Percentiles rank a stretch among this genome's conserved stretches.
These are phyloP conservation scores for Pterocarpus santalinus DNA, from an alignment of 306 rosid species.

Conservation along the genomic window DNA sequence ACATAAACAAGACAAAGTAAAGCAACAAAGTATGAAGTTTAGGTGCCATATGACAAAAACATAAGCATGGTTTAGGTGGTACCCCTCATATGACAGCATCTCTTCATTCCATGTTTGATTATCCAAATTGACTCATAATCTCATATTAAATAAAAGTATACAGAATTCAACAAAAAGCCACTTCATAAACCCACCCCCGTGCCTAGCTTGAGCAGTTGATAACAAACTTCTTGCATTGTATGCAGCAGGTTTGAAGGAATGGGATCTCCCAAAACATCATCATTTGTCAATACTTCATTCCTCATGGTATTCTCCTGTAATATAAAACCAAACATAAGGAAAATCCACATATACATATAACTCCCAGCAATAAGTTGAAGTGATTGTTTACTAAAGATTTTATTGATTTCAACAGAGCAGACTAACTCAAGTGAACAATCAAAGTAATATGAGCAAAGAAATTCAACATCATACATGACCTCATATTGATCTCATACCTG, in stretches of 20 bases:
- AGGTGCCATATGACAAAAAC: not conserved
- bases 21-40: not conserved
- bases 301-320: slow-evolving; percentile 67
- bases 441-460: slow-evolving; percentile 28
- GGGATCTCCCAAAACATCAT: slow-evolving; percentile 94
- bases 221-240: slow-evolving; percentile 76
- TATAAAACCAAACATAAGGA: slow-evolving; percentile 45
- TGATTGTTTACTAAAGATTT: slow-evolving; percentile 2
- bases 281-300: slow-evolving; percentile 73
- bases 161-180: slow-evolving; percentile 34
- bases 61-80: not conserved
- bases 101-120: not conserved
- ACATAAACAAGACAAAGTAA: slow-evolving; percentile 4
- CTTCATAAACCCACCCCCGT: slow-evolving; percentile 64
- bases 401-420: slow-evolving; percentile 25
- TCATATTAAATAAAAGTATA: slow-evolving; percentile 24
- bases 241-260: slow-evolving; percentile 84
- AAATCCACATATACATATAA: slow-evolving; percentile 24
- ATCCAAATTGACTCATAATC: slow-evolving; percentile 6
- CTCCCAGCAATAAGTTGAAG: slow-evolving; percentile 30
- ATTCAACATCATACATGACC: slow-evolving; percentile 22
- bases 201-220: slow-evolving; percentile 79
- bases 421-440: not conserved
- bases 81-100: not conserved
- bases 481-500: slow-evolving; percentile 16